Percentiles rank a stretch among this genome's conserved stretches.
Conservation (phyloP, 345 rosid genomes). For the Ceriops decandra region DNA sequence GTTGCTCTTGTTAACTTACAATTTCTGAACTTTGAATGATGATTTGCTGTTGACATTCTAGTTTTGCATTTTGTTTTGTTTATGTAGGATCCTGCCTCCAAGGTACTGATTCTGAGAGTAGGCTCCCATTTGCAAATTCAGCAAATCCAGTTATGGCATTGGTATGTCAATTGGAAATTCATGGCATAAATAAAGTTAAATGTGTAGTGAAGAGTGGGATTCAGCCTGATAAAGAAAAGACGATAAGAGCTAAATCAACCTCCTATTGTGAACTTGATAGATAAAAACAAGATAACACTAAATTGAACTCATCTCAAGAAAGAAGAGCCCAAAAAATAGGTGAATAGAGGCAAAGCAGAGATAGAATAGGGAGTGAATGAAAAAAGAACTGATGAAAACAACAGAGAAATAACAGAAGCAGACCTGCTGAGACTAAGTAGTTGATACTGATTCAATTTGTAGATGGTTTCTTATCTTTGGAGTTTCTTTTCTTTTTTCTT, state of each 20-base stretch:
- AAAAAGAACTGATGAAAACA: too few relatives aligned
- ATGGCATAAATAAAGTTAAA: too few relatives aligned
- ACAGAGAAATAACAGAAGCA: too few relatives aligned
- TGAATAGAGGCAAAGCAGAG: too few relatives aligned
- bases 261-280: too few relatives aligned
- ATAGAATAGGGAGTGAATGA: too few relatives aligned
- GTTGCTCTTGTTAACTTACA: slow-evolving; percentile 33
- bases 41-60: slow-evolving; percentile 5
- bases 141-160: slow-evolving; percentile 92
- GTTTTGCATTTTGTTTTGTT: slow-evolving; percentile 10
- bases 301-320: too few relatives aligned
- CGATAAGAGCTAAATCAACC: too few relatives aligned
- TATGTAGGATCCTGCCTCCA: slow-evolving; percentile 44
- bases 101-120: slow-evolving; percentile 55
- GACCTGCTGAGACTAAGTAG: background rate
- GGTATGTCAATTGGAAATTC: slow-evolving; percentile 40
- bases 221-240: background rate
- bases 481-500: slow-evolving; percentile 1
- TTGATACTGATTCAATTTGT: background rate
- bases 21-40: slow-evolving; percentile 6
- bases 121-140: slow-evolving; percentile 81
- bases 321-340: too few relatives aligned
- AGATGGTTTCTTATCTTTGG: background rate
- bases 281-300: too few relatives aligned
- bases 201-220: background rate